Evolutionary conservation across 306 rosid genomes (phyloP).

Genomic region (Calophaca sinica): DNA sequence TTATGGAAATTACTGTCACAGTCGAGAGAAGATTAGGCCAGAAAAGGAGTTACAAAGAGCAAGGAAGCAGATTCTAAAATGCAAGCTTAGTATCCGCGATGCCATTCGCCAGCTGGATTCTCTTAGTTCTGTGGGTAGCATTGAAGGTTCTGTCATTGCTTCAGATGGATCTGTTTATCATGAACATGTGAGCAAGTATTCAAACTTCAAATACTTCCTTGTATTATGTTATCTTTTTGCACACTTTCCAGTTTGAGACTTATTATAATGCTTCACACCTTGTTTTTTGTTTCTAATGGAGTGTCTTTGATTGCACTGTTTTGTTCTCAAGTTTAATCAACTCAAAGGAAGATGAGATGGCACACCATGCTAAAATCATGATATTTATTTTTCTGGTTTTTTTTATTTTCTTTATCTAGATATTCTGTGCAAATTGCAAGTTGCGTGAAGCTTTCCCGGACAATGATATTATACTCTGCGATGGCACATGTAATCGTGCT

Average conservation of each 20-base stretch:
- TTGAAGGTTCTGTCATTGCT: conserved; percentile 83
- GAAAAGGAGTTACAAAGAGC: conserved; percentile 91
- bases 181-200: conserved; percentile 72
- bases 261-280: conserved; percentile 16
- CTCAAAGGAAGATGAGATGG: neutral
- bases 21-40: conserved; percentile 94
- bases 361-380: conserved; percentile 6
- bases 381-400: conserved; percentile 31
- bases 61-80: conserved; percentile 80
- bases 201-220: conserved; percentile 27
- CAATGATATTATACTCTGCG: conserved; percentile 93
- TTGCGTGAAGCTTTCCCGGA: conserved; percentile 81
- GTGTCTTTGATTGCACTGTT: conserved; percentile 8
- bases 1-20: conserved; percentile 40
- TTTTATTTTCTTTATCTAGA: conserved; percentile 53
- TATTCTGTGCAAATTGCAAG: conserved; percentile 94
- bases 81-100: conserved; percentile 90
- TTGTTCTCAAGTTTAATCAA: conserved; percentile 24
- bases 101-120: conserved; percentile 77
- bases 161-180: conserved; percentile 96
- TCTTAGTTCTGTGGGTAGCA: conserved; percentile 86
- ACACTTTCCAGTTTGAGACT: conserved; percentile 2
- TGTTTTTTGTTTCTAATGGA: neutral
- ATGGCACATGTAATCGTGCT: conserved; percentile 94
- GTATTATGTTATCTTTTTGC: neutral